These are phyloP conservation scores for Fusarium avenaceum DNA, from an alignment of 2,329 filamentous ascomycete genomes.

Conservation along the genomic window DNA sequence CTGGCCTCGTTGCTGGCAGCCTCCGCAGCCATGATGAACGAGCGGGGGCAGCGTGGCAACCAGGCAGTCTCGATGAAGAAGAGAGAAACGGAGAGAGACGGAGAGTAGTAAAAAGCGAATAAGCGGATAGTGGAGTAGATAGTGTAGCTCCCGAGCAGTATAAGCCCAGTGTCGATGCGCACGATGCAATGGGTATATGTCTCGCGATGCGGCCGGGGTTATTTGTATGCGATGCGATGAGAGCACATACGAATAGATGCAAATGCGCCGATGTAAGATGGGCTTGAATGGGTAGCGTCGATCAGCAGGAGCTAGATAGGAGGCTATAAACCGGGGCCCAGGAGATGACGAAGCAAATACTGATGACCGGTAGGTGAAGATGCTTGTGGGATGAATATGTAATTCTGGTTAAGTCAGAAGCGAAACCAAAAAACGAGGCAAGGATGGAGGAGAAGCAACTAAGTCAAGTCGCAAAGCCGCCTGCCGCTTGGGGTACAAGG, in stretches of 20 bases:
- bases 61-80: constrained; percentile 14
- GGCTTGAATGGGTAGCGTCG: constrained; percentile 30
- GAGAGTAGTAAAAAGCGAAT: constrained; percentile 5
- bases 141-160: not conserved
- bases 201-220: constrained; percentile 36
- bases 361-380: not conserved
- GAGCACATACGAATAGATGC: constrained; percentile 6
- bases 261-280: constrained; percentile 38
- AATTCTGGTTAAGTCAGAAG: constrained; percentile 16
- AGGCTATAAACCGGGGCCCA: constrained; percentile 20
- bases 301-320: constrained; percentile 26
- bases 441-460: constrained; percentile 38
- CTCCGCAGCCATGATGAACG: constrained; percentile 55
- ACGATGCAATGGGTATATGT: constrained; percentile 24
- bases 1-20: constrained; percentile 50
- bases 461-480: constrained; percentile 29
- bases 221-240: constrained; percentile 15
- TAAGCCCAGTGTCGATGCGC: not conserved
- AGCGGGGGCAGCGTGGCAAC: constrained; percentile 43
- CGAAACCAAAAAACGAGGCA: constrained; percentile 20
- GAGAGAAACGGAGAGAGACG: constrained; percentile 2
- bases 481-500: constrained; percentile 12
- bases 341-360: constrained; percentile 13
- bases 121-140: not conserved
- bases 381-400: constrained; percentile 1